Base-by-base conservation (phyloP, 139 green algal genomes). In the Monoraphidium neglectum region DNA sequence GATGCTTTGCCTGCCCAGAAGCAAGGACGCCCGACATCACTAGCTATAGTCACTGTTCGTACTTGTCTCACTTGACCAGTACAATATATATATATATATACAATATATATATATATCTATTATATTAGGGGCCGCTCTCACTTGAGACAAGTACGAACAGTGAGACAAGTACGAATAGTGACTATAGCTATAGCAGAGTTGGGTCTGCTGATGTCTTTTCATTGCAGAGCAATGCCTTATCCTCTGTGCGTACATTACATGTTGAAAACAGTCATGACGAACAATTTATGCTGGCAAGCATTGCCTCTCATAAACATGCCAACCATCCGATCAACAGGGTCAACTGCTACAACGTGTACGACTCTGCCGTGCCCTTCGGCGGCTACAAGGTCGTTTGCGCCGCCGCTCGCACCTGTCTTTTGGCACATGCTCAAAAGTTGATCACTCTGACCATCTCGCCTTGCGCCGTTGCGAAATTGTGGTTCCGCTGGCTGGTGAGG, bases 341-440 rank as follows among this genome's bases (percentile, higher is more conserved):
- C 12, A 72, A 72, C 59, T 72, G 57, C 61, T 75, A 68, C 4
- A 56, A 49, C 60, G 63, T 56, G 36, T 79, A 74, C 56, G 78
- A 77, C 13, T 2, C 72, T 66, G 78, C 79, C 6, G 78, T 90
- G 57, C 85, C 85, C 1, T 90, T 90, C 56, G 82, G 85, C 16
- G 90, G 90, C 54, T 94, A 92, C 82, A 94, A n/a, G n/a, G n/a
- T n/a, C n/a, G n/a, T n/a, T n/a, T n/a, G n/a, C n/a, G n/a, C n/a
- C n/a, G n/a, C n/a, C n/a, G n/a, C n/a, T n/a, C n/a, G n/a, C n/a
- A n/a, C n/a, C n/a, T n/a, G n/a, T n/a, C n/a, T n/a, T n/a, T n/a
- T n/a, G n/a, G n/a, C n/a, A n/a, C n/a, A n/a, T n/a, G n/a, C n/a
- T n/a, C n/a, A n/a, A n/a, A n/a, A n/a, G n/a, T n/a, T n/a, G n/a